Evolutionary conservation across 805 yeast species (phyloP), one percentile per base, ranked within the genome.

Genomic region (Clavispora santaluciae): DNA sequence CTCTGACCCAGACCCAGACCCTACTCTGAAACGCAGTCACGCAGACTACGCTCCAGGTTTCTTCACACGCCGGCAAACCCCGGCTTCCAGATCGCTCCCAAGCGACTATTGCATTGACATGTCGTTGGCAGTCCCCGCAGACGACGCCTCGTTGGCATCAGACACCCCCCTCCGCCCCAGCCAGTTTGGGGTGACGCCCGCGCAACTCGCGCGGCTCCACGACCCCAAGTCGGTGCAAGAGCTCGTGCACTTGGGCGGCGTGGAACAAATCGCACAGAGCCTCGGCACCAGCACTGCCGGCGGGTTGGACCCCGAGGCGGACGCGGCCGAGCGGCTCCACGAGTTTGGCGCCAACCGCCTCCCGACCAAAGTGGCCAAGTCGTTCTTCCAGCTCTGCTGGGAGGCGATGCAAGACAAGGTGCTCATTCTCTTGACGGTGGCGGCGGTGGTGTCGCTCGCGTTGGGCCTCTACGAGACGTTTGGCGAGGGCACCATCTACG

Each of bases 331-430:
- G 4, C 67, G 95, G 40, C 48, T 48, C 1, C 45, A 53, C n/a
- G 63, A 59, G 5, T 93, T 77, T 59, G 96, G 95, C 18, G 64
- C 60, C 13, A 93, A 93, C 58, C 61, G 55, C 18, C 60, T 93
- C 15, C 98, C 98, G 0, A 81, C 77, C 42, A 76, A 76, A 50
- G 68, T 76, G n/a, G 73, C 83, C 8, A 86, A 85, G 55, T 70
- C 87, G 1, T 81, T 93, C 46, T 65, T 82, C 34, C 53, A 59
- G 44, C 70, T 93, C 30, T 81, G 93, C 50, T 79, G 76, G 69
- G 86, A 85, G 53, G 96, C 97, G 3, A 66, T 93, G 66, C 81
- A 90, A 44, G 99, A 93, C 61, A 87, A 89, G 61, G 95, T 93
- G 16, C 73, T 95, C 61, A 82, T 93, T 41, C 68, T 95, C 49